Evolutionary conservation across 139 green algal species (phyloP).

Genomic region (Penium margaritaceum): DNA sequence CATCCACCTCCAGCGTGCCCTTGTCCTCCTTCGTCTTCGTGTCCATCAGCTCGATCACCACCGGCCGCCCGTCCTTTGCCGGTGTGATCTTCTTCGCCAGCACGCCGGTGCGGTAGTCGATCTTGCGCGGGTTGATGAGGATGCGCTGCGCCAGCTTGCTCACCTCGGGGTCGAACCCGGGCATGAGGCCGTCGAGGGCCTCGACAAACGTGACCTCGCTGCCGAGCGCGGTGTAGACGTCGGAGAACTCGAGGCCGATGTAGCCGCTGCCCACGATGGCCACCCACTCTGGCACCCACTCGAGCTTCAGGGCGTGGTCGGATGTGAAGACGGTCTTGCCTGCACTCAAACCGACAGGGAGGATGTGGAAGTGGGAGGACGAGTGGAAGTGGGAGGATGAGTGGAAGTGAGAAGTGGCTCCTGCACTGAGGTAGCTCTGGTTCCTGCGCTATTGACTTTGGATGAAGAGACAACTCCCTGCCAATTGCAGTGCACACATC

Average conservation of each 20-base stretch:
- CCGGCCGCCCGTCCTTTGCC: slow-evolving; percentile 66
- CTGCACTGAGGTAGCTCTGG: too few species aligned
- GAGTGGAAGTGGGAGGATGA: background rate
- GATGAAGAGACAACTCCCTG: too few species aligned
- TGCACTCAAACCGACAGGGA: too few species aligned
- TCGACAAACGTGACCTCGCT: slow-evolving; percentile 97
- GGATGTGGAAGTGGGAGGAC: background rate
- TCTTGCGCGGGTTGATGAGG: slow-evolving; percentile 83
- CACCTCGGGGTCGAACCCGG: slow-evolving; percentile 95
- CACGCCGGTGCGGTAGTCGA: slow-evolving; percentile 73
- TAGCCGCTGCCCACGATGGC: slow-evolving; percentile 98
- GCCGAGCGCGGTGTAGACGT: slow-evolving; percentile 94
- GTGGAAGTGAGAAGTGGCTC: too few species aligned
- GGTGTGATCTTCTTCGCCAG: slow-evolving; percentile 51
- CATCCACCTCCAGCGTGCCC: slow-evolving; percentile 76
- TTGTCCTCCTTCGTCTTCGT: slow-evolving; percentile 95
- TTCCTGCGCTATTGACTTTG: too few species aligned
- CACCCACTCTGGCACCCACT: slow-evolving; percentile 95
- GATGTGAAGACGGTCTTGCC: slow-evolving; percentile 98
- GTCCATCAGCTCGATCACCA: slow-evolving; percentile 92
- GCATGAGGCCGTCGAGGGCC: slow-evolving; percentile 93
- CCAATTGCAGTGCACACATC: slow-evolving; percentile 95
- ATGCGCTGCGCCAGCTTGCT: slow-evolving; percentile 79
- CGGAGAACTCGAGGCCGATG: slow-evolving; percentile 97
- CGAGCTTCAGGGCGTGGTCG: slow-evolving; percentile 95